A percentile compares a stretch with the other conserved stretches of the same genome.
phyloP scores from a whole-genome alignment of 208 protist genomes.

The Leishmania amazonensis region DNA sequence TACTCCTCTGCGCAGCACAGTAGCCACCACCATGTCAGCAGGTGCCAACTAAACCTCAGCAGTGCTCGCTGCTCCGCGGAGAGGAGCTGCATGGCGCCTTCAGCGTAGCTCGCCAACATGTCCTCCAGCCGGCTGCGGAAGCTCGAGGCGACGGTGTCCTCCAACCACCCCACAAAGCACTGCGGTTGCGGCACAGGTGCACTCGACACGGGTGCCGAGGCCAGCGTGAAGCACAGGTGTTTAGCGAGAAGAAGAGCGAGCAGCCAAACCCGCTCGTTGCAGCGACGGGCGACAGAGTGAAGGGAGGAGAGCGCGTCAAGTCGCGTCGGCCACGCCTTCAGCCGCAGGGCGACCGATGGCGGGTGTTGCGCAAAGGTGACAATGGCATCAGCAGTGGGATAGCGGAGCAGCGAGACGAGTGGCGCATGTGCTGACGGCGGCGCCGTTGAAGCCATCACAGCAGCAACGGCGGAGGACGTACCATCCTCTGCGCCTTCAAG shows the following conservation, averaged over 20 bases:
- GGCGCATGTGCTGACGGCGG: not conserved
- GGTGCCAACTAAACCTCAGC: constrained; percentile 50
- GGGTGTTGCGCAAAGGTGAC: constrained; percentile 2
- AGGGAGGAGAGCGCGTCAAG: constrained; percentile 34
- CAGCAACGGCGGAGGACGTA: not conserved
- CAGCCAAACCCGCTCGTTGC: constrained; percentile 54
- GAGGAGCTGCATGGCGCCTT: constrained; percentile 40
- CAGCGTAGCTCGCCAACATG: constrained; percentile 37
- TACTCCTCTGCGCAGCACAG: constrained; percentile 30
- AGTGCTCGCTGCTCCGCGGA: constrained; percentile 43
- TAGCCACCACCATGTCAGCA: constrained; percentile 41
- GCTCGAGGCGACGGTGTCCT: not conserved
- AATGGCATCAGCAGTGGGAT: constrained; percentile 12
- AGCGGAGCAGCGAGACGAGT: constrained; percentile 2
- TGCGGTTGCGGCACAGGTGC: not conserved
- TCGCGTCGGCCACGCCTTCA: constrained; percentile 33
- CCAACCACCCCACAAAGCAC: constrained; percentile 1
- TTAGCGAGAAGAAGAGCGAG: constrained; percentile 42
- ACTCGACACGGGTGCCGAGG: not conserved
- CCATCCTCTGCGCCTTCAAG: not conserved
- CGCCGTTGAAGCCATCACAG: not conserved
- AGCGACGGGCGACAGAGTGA: constrained; percentile 35
- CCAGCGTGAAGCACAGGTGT: constrained; percentile 14
- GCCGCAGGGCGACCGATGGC: constrained; percentile 11
- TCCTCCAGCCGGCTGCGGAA: constrained; percentile 26